A percentile compares a stretch with the other conserved stretches of the same genome.
Conservation (phyloP, 495 filamentous ascomycete genomes). For the Apodospora peruviana region DNA sequence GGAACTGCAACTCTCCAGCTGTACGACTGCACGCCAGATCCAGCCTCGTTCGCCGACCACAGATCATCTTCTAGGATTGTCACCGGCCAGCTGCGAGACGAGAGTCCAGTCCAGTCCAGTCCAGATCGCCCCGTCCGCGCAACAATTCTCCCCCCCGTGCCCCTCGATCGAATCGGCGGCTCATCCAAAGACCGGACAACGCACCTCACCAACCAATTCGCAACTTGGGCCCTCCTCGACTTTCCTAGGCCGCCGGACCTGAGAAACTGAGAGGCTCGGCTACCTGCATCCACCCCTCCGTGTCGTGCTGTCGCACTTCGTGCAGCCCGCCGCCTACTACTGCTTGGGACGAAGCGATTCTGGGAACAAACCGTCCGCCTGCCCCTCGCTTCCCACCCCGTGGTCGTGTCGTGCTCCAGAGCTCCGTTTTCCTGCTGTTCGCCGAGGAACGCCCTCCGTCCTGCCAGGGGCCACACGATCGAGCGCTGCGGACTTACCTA, state of each 20-base stretch:
- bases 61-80: too few relatives aligned
- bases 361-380: background rate
- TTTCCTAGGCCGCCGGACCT: conserved; percentile 3
- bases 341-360: background rate
- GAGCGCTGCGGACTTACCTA: background rate
- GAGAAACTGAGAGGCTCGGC: conserved; percentile 13
- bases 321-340: background rate
- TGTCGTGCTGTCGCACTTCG: background rate
- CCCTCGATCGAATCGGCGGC: conserved; percentile 19
- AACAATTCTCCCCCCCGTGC: background rate
- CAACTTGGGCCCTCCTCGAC: conserved; percentile 11
- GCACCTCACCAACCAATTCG: conserved; percentile 3
- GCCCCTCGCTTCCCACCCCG: background rate
- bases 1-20: too few relatives aligned
- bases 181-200: too few relatives aligned
- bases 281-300: conserved; percentile 17
- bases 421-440: background rate
- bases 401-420: conserved; percentile 1
- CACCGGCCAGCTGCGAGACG: too few relatives aligned
- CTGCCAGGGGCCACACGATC: too few relatives aligned
- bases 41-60: too few relatives aligned
- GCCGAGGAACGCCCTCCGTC: background rate
- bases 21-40: too few relatives aligned
- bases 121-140: too few relatives aligned
- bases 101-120: too few relatives aligned